Conservation (phyloP, 2,329 filamentous ascomycete genomes). For the Talaromyces piceae region DNA sequence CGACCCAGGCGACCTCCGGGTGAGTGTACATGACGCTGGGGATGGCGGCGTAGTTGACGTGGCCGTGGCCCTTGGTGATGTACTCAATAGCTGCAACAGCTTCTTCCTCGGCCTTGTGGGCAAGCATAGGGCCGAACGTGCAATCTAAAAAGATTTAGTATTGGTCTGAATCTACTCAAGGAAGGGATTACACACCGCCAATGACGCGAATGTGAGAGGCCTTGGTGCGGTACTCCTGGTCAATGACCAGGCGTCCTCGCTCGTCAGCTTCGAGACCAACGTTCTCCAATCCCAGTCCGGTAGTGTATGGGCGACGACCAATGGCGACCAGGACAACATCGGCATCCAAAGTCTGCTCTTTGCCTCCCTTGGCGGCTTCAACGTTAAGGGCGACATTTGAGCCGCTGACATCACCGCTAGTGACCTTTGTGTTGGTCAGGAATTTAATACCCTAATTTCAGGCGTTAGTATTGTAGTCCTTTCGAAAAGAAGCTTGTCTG, state of each 20-base stretch:
- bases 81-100: conserved; percentile 91
- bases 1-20: conserved; percentile 97
- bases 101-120: conserved; percentile 99
- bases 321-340: conserved; percentile 97
- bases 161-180: neutral
- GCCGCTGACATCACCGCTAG: conserved; percentile 71
- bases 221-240: conserved; percentile 98
- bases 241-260: conserved; percentile 88
- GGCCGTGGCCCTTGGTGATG: conserved; percentile 94
- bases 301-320: conserved; percentile 89
- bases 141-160: conserved; percentile 4
- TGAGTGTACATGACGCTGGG: conserved; percentile 99
- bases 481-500: neutral
- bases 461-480: neutral
- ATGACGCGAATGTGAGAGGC: conserved; percentile 93
- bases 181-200: conserved; percentile 52
- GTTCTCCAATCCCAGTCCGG: conserved; percentile 86
- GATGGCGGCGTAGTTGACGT: conserved; percentile 98
- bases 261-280: conserved; percentile 71
- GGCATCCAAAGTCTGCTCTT: conserved; percentile 82
- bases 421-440: conserved; percentile 95
- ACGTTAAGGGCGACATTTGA: conserved; percentile 74
- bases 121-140: conserved; percentile 97
- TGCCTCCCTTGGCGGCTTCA: conserved; percentile 93
- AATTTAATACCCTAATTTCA: conserved; percentile 70